phyloP scores from a whole-genome alignment of 1,284 basidiomycete genomes.

The Sporisorium iseilematis-ciliati region DNA sequence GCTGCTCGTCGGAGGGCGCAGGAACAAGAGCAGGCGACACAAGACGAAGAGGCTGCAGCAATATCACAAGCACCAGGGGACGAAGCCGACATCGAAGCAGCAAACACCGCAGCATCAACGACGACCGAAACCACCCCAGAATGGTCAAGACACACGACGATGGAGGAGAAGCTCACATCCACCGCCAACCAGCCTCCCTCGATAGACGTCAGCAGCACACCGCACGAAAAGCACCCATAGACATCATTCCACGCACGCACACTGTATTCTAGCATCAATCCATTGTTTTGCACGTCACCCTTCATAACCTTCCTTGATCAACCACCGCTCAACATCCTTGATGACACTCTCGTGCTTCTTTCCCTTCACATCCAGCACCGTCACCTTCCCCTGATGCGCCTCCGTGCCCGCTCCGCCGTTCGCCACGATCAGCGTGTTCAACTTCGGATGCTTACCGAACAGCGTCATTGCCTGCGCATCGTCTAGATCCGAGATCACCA shows the following conservation, averaged over 20 bases:
- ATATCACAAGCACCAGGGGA: background rate
- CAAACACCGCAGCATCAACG: background rate
- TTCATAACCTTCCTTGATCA: constrained; percentile 45
- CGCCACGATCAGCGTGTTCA: constrained; percentile 43
- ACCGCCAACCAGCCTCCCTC: background rate
- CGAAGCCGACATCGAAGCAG: constrained; percentile 9
- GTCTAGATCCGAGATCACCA: constrained; percentile 40
- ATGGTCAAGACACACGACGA: constrained; percentile 32
- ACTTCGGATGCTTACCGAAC: constrained; percentile 40
- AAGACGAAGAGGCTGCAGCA: background rate
- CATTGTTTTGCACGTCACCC: constrained; percentile 15
- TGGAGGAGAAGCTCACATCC: constrained; percentile 19
- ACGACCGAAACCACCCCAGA: constrained; percentile 16
- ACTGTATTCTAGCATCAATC: constrained; percentile 24
- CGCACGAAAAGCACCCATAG: background rate
- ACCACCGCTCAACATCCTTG: constrained; percentile 49
- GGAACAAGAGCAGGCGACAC: background rate
- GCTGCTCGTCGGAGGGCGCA: constrained; percentile 38
- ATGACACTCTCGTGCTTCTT: constrained; percentile 27
- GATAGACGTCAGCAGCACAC: background rate
- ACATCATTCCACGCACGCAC: background rate
- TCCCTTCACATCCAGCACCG: constrained; percentile 12
- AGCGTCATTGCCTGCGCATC: constrained; percentile 17
- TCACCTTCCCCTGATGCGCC: constrained; percentile 28
- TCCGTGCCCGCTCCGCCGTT: constrained; percentile 14